Evolutionary conservation across 1,139 yeast genomes (phyloP), one percentile per base, ranked within the genome.

Genomic region (Candida frijolesensis): DNA sequence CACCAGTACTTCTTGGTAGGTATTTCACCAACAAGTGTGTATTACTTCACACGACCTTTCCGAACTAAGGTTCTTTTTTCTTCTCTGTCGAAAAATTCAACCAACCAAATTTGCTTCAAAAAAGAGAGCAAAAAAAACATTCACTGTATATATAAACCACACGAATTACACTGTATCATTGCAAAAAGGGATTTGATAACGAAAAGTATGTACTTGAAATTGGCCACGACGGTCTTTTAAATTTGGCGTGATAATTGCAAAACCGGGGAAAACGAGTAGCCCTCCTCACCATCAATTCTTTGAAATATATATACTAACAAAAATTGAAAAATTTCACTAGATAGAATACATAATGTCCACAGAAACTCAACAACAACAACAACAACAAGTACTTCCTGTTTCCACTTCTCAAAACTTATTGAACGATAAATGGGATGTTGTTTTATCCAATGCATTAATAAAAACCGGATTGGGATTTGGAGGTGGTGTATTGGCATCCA

Each of bases 401-500:
- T 65, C 83, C 38, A 75, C 88, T 50, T 84, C 89, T 49, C 88
- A 84, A 70, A 81, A 84, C 65, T 81, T 88, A 62, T 78, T 88
- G 63, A 87, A 87, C 67, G 92, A 88, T 66, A 88, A 87, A 77
- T 95, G 99, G 99, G 99, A 95, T 69, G 90, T 92, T 58, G 97
- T 92, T 51, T 80, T 95, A 64, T 90, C 99, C 56, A 95, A 95
- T 76, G 84, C 95, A 56, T 78, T 95, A 60, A 96, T 95, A 62
- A 94, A 94, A 74, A 87, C 97, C 63, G 97, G 97, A n/a, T 81
- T 95, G 59, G 99, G 99, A 49, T 87, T 95, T 59, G 98, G 98
- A 55, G 96, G 88, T 46, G 99, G 99, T 71, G 96, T 95, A 44
- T 81, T 92, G 53, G 88, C 96, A 38, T 89, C 97, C n/a, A 96